A percentile compares a stretch with the other conserved stretches of the same genome.
These are phyloP conservation scores for Ustilaginoidea virens DNA, from an alignment of 2,329 filamentous ascomycete genomes.

Conservation along the genomic window DNA sequence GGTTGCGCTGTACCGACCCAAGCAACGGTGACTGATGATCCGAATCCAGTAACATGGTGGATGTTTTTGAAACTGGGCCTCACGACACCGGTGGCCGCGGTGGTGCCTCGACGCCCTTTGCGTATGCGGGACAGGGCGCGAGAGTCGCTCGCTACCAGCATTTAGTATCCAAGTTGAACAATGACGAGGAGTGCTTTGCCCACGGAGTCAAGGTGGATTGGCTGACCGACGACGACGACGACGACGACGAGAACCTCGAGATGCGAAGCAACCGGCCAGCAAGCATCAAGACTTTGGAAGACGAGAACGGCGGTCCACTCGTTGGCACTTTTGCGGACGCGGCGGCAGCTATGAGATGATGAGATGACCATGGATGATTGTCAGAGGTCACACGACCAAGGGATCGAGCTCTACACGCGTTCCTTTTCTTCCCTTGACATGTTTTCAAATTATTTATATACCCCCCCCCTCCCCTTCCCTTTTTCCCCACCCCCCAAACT, in stretches of 20 bases:
- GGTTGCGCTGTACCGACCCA: too few relatives aligned
- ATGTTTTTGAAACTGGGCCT: constrained; percentile 50
- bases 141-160: constrained; percentile 43
- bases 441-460: too few relatives aligned
- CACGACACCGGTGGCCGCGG: constrained; percentile 25
- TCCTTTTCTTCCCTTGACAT: background rate
- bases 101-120: constrained; percentile 23
- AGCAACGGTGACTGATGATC: too few relatives aligned
- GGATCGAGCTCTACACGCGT: background rate
- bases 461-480: too few relatives aligned
- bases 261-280: constrained; percentile 22
- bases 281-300: constrained; percentile 18
- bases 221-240: constrained; percentile 35
- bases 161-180: constrained; percentile 42
- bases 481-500: too few relatives aligned
- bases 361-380: background rate
- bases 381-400: background rate
- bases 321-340: constrained; percentile 47
- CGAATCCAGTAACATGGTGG: constrained; percentile 51
- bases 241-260: constrained; percentile 31
- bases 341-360: constrained; percentile 32
- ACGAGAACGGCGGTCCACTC: constrained; percentile 24
- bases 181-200: constrained; percentile 23
- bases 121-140: constrained; percentile 38
- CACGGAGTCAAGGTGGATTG: constrained; percentile 37